phyloP scores from a whole-genome alignment of 306 rosid genomes.

The Vigna angularis region DNA sequence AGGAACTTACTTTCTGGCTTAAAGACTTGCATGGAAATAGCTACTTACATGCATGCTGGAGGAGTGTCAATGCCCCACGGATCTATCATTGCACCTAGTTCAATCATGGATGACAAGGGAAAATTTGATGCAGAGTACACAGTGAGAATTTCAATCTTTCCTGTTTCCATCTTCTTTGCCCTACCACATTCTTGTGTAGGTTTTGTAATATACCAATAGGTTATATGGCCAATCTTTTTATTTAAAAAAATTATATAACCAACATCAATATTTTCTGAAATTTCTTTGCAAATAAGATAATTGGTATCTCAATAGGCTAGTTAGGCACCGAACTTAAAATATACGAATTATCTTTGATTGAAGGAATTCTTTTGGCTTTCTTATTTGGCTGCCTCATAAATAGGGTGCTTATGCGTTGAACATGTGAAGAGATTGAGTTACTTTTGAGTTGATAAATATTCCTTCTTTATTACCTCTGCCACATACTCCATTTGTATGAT shows the following conservation, averaged over 20 bases:
- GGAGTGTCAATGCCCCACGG: constrained; percentile 63
- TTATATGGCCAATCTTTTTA: neutral
- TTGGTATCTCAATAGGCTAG: constrained; percentile 15
- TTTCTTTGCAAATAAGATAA: constrained; percentile 21
- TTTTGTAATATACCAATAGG: neutral
- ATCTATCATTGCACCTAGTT: constrained; percentile 58
- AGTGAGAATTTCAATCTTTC: constrained; percentile 54
- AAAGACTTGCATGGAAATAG: constrained; percentile 87
- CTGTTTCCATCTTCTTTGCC: constrained; percentile 18
- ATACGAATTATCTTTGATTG: constrained; percentile 22
- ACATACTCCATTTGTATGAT: constrained; percentile 20
- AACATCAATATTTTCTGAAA: constrained; percentile 17
- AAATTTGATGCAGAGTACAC: constrained; percentile 62
- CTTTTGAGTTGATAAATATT: constrained; percentile 25
- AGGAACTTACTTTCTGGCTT: constrained; percentile 96
- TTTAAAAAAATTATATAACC: neutral
- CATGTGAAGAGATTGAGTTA: constrained; percentile 25
- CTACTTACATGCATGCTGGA: constrained; percentile 77
- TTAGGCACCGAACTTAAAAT: constrained; percentile 39
- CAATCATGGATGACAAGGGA: constrained; percentile 64
- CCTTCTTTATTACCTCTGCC: constrained; percentile 25
- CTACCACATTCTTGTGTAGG: constrained; percentile 13
- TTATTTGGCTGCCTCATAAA: constrained; percentile 18
- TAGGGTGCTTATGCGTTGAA: constrained; percentile 6
- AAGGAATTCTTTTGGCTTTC: constrained; percentile 20